These are phyloP conservation scores for Ustilago trichophora DNA, from an alignment of 1,284 basidiomycete genomes.

Conservation along the genomic window DNA sequence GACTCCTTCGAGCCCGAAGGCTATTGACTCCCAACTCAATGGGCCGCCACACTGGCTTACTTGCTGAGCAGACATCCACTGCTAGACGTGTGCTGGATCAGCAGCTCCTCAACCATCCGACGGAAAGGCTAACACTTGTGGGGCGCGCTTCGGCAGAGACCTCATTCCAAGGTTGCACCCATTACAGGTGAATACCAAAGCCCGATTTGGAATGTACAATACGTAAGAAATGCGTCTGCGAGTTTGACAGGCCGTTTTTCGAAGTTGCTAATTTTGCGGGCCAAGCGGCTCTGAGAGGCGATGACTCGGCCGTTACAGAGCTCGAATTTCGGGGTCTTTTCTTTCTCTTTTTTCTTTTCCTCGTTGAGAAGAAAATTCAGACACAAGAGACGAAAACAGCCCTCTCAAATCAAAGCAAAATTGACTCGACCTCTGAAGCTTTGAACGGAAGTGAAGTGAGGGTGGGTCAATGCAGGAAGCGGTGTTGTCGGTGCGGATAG, in stretches of 20 bases:
- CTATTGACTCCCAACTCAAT: conserved; percentile 35
- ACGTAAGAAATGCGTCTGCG: no score
- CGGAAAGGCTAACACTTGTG: conserved; percentile 49
- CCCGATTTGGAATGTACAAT: no score
- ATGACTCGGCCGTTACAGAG: no score
- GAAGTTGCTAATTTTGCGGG: no score
- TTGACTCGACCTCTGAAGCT: no score
- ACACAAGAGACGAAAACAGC: neutral
- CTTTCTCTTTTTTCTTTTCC: no score
- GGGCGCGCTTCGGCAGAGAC: conserved; percentile 52
- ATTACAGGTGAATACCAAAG: conserved; percentile 25
- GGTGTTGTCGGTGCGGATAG: no score
- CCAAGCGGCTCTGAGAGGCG: no score
- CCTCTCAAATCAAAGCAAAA: neutral
- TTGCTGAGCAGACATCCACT: conserved; percentile 50
- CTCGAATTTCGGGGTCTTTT: no score
- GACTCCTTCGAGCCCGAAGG: conserved; percentile 54
- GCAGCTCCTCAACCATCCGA: conserved; percentile 53
- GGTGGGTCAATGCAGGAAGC: neutral
- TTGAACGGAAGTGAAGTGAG: neutral
- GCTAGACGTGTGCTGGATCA: conserved; percentile 41
- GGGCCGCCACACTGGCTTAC: conserved; percentile 48
- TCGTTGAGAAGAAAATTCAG: conserved; percentile 24
- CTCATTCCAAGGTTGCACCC: conserved; percentile 52
- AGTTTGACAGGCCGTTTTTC: no score